Evolutionary conservation across 495 filamentous ascomycete genomes (phyloP).

Genomic region (Talaromyces adpressus): DNA sequence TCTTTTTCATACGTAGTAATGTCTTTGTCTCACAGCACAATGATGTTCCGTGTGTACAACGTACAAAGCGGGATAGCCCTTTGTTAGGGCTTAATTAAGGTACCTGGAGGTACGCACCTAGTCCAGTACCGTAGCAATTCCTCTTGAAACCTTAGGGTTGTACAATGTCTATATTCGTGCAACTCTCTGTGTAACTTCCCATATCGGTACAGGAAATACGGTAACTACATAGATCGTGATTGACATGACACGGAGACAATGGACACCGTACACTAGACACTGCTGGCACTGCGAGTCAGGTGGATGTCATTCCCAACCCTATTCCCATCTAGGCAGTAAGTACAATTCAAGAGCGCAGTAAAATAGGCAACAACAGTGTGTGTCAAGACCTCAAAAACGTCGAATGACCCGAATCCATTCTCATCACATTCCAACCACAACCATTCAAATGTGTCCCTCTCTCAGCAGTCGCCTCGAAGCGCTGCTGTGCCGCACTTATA

Average conservation of each 20-base stretch:
- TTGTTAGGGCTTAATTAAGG: not conserved
- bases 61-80: not conserved
- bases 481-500: conserved; percentile 4
- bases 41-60: not conserved
- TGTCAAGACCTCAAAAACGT: not conserved
- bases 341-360: not conserved
- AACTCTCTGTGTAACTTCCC: not conserved
- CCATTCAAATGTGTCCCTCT: too few relatives aligned
- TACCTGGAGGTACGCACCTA: too few relatives aligned
- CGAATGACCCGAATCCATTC: not conserved
- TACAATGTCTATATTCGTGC: not conserved
- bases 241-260: not conserved
- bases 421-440: not conserved
- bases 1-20: not conserved
- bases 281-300: not conserved
- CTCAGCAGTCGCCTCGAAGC: not conserved
- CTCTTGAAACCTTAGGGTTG: not conserved
- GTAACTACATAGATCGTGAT: not conserved
- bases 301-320: not conserved
- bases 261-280: not conserved
- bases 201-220: not conserved
- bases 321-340: not conserved
- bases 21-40: not conserved
- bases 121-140: too few relatives aligned
- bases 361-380: not conserved